Evolutionary conservation across 768 basidiomycete species (phyloP), one percentile per base, ranked within the genome.

Genomic region (Mycena vulgaris): DNA sequence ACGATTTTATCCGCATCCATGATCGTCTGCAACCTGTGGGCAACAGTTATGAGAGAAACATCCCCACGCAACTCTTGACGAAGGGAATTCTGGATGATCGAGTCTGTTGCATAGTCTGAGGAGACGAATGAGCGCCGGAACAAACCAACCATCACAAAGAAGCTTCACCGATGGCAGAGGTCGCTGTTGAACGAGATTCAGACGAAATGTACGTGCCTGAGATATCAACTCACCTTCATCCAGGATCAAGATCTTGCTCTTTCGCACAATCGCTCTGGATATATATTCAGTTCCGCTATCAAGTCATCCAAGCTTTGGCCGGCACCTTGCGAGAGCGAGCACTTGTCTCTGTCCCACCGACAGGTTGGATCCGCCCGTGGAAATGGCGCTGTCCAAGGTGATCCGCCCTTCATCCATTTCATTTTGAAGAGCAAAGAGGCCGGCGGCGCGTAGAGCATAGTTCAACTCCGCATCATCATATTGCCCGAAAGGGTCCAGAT

Each of bases 321-420:
- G n/a, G n/a, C n/a, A 48, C 47, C 65, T 42, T 63, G 85, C 85
- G 3, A 87, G 75, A 0, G 85, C 85, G 17, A 87, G 71, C 37
- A 87, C 78, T 69, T 88, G 87, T 23, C 85, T 74, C 70, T 87
- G 85, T 10, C 87, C 86, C 19, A 85, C 80, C 4, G 79, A 81
- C 6, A 83, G 73, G 63, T 83, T 82, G 19, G n/a, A 39, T 3
- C 70, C 66, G 14, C 70, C 70, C 4, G 45, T 27, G 2, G 70
- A 62, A 17, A 71, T 64, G 10, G 21, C 27, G n/a, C 53, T 68
- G 17, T 68, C 70, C 7, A 71, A 76, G 16, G 78, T 78, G 21
- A 74, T 69, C 2, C 53, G 52, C 3, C 59, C 75, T 35, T 76
- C 79, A n/a, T 78, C 77, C 33, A 58, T 70, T 39, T 83, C 81